These are phyloP conservation scores for Asterella californica DNA, from an alignment of 225 moss, liverwort and hornwort genomes.

Conservation along the genomic window DNA sequence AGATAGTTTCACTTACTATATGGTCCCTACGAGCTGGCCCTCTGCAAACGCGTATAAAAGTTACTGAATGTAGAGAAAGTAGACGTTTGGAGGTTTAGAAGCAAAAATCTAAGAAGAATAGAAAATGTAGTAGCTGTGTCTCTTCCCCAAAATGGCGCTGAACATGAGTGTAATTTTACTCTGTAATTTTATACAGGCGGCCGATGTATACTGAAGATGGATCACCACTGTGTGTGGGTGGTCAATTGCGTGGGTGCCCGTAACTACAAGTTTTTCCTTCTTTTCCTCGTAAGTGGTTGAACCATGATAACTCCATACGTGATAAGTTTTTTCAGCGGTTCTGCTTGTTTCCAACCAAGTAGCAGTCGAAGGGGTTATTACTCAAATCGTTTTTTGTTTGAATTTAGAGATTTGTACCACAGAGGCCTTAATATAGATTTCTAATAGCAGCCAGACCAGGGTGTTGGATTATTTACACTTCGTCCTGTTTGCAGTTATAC, in stretches of 20 bases:
- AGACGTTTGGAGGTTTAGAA: background rate
- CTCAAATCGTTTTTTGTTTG: background rate
- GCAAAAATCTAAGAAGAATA: background rate
- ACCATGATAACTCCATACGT: background rate
- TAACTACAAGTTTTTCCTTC: slow-evolving; percentile 89
- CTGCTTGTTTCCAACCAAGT: background rate
- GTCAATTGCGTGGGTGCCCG: slow-evolving; percentile 96
- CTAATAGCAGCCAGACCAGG: background rate
- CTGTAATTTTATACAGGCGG: slow-evolving; percentile 47
- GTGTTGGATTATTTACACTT: background rate
- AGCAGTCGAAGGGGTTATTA: background rate
- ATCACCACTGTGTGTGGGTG: slow-evolving; percentile 98
- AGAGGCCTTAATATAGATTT: background rate
- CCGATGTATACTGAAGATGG: slow-evolving; percentile 97
- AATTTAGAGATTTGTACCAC: too few species aligned
- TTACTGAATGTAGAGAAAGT: background rate
- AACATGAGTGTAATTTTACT: background rate
- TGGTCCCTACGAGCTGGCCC: background rate
- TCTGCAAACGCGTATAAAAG: background rate
- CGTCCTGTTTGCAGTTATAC: slow-evolving; percentile 46
- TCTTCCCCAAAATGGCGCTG: background rate
- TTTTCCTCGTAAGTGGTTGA: slow-evolving; percentile 58
- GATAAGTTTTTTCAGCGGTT: background rate
- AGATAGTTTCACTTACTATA: background rate
- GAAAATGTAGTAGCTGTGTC: background rate